Evolutionary conservation across 192 early-diverging fungal genomes (phyloP), one percentile per base, ranked within the genome.

Genomic region (Coemansia sp.): DNA sequence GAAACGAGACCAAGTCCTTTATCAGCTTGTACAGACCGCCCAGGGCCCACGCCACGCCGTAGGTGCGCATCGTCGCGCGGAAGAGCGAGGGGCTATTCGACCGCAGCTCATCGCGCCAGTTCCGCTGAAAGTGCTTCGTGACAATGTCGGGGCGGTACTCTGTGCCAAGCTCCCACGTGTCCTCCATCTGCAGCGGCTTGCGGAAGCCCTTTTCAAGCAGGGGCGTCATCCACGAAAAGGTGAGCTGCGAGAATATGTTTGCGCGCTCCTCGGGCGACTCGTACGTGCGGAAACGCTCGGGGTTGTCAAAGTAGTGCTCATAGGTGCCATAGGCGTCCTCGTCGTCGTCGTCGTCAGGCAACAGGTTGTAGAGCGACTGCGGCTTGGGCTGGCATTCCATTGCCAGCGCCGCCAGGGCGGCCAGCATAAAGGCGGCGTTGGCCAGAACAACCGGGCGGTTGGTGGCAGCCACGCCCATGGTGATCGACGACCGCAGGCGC

Each of bases 171-270:
- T 79, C 77, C 85, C 84, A 92, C 17, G 91, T 68, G 67, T 97
- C 93, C 30, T 87, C 84, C 65, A 86, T 80, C 17, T 81, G 78
- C 47, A 94, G 72, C 29, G 83, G 87, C 58, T 90, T 89, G 23
- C 67, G 53, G 47, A 81, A 85, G 3, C 92, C 93, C 29, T 85
- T 63, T 37, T 85, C 83, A 71, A 98, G 88, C 48, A 96, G 53
- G 11, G 83, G 81, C 37, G 87, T 85, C 83, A 98, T 88, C 95
- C 95, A 98, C 24, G 83, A 70, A 67, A 96, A 98, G 3, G 87
- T 83, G 1, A 92, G 50, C 8, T 78, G 80, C 24, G 86, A 88
- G 53, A 94, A 94, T 17, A 98, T 81, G 60, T 89, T 88, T 38
- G 92, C 84, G 9, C 69, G 80, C 17, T 83, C 84, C 55, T 95